Conservation (phyloP, 345 rosid genomes). For the Raphanus raphanistrum region DNA sequence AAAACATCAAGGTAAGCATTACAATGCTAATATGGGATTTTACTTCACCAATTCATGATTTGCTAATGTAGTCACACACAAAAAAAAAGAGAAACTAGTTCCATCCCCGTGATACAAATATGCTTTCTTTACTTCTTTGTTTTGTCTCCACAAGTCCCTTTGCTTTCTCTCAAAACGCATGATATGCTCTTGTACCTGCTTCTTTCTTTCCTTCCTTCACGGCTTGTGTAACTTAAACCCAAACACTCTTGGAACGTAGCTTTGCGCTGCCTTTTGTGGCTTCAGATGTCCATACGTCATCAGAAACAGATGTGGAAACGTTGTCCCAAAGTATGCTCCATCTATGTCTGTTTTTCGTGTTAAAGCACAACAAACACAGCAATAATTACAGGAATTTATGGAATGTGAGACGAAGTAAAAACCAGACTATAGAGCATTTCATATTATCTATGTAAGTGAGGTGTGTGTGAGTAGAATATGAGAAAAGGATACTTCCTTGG, state of each 20-base stretch:
- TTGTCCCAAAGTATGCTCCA: conserved; percentile 94
- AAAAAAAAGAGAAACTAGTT: neutral
- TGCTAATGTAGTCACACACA: conserved; percentile 21
- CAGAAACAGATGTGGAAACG: conserved; percentile 89
- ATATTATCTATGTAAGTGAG: neutral
- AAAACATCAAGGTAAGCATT: neutral
- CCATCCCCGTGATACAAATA: conserved; percentile 25
- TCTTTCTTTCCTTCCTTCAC: conserved; percentile 34
- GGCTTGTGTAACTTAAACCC: conserved; percentile 92
- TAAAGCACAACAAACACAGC: conserved; percentile 45
- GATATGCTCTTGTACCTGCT: conserved; percentile 9
- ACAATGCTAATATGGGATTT: conserved; percentile 17
- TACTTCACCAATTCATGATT: conserved; percentile 24
- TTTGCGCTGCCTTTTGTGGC: conserved; percentile 81
- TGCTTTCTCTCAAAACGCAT: conserved; percentile 16
- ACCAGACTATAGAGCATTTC: neutral
- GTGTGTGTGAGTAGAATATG: neutral
- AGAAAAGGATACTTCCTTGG: conserved; percentile 98
- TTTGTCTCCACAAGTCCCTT: neutral
- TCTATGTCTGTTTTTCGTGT: conserved; percentile 69
- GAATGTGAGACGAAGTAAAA: neutral
- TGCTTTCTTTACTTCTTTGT: neutral
- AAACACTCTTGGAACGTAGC: conserved; percentile 88
- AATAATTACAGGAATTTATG: neutral
- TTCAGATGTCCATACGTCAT: conserved; percentile 90